Base-by-base conservation (phyloP, 2,329 filamentous ascomycete species). In the Clonostachys solani region DNA sequence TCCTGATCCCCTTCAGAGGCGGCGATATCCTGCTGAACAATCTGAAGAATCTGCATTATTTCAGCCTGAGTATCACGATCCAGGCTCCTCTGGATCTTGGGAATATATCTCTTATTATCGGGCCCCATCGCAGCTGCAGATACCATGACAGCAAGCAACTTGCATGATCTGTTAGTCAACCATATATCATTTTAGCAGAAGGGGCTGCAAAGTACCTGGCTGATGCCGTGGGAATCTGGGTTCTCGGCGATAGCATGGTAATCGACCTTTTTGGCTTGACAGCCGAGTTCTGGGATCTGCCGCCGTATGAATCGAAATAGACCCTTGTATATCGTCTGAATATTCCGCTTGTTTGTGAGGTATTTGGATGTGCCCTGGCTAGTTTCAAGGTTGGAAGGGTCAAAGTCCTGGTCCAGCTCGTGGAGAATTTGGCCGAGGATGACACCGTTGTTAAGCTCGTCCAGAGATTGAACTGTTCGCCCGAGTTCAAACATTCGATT, bases 81-180 rank as follows among this genome's bases (percentile, higher is more conserved):
- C 29, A 77, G 60, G 34, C 58, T 59, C 43, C 61, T 59, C 48
- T 67, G 66, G 37, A 79, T 72, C 18, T 64, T 62, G 8, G 61
- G 62, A 41, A 86, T 72, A 57, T 82, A 83, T 56, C 68, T 68
- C 34, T 72, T 70, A 48, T 74, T 74, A 46, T 80, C 75, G 23
- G 79, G 75, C 12, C 81, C 82, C 58, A 77, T 74, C 52, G 83
- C 77, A 23, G 80, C 80, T n/a, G 83, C 67, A 13, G 63, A 76
- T 18, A 87, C 70, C 59, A 86, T 75, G 47, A 86, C 71, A 49
- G 81, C 80, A 40, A 87, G 68, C 44, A 87, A 69, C 70, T 85
- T 69, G 47, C 71, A 65, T 36, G 18, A 15, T 34, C 48, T 37
- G 9, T 44, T 10, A 10, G 36, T 35, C 18, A 42, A 45, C 29